Evolutionary conservation across 176 grass and related monocot species (phyloP).

Genomic region (Rhynchospora breviuscula): DNA sequence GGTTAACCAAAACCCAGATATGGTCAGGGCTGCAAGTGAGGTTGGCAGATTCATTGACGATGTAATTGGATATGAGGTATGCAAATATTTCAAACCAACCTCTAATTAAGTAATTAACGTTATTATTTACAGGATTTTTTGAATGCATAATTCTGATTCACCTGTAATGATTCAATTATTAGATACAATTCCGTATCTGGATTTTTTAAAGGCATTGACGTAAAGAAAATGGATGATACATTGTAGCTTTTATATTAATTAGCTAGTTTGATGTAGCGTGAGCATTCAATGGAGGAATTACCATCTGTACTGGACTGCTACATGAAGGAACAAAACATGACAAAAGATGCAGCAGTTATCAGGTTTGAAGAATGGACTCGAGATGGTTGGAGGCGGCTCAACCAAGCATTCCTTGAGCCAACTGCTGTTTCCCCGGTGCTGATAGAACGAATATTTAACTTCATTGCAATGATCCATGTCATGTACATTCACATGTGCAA

Average conservation of each 20-base stretch:
- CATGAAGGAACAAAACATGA: background rate
- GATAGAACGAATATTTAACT: background rate
- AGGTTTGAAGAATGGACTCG: background rate
- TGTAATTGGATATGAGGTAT: slow-evolving; percentile 24
- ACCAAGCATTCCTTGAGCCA: background rate
- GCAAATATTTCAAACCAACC: too few species aligned
- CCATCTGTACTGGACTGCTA: background rate
- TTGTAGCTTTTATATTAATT: background rate
- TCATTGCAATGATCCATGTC: background rate
- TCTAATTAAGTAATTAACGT: background rate
- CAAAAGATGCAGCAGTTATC: background rate
- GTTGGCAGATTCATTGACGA: slow-evolving; percentile 36
- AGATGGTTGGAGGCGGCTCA: background rate
- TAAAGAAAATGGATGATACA: too few species aligned
- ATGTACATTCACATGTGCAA: background rate
- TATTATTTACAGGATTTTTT: background rate
- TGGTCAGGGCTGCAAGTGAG: background rate
- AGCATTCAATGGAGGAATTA: background rate
- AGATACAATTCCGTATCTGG: too few species aligned
- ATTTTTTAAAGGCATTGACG: too few species aligned
- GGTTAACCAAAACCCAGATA: background rate
- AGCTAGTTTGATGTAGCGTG: background rate
- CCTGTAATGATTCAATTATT: too few species aligned
- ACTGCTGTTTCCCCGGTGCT: background rate
- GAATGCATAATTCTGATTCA: too few species aligned